Evolutionary conservation across 2,329 filamentous ascomycete genomes (phyloP).

Genomic region (Juglanconis sp.): DNA sequence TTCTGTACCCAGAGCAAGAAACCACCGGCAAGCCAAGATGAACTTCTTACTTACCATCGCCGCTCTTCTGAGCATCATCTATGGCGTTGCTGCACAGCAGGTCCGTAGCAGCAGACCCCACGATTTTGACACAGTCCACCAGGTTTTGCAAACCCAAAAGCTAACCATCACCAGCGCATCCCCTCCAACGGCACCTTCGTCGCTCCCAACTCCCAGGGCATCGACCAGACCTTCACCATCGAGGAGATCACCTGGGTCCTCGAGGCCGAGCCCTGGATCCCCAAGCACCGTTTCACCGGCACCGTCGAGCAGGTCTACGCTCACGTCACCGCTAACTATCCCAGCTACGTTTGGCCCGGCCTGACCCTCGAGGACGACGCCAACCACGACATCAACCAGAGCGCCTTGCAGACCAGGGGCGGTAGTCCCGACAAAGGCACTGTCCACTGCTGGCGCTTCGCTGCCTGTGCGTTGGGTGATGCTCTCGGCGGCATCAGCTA

Average conservation of each 20-base stretch:
- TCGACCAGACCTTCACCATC: background rate
- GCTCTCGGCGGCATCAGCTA: constrained; percentile 15
- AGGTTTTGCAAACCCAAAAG: background rate
- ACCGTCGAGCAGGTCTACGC: background rate
- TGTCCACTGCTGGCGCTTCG: background rate
- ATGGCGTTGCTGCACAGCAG: background rate
- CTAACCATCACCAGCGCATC: background rate
- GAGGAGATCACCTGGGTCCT: background rate
- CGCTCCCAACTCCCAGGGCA: background rate
- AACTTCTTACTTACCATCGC: background rate
- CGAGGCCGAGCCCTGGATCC: background rate
- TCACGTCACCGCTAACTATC: background rate
- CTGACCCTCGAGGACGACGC: background rate
- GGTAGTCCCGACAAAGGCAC: constrained; percentile 18
- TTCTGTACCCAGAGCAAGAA: too few relatives aligned
- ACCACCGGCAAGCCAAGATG: background rate
- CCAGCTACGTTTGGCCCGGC: background rate
- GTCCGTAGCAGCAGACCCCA: background rate
- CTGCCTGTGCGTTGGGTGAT: background rate
- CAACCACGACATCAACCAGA: constrained; percentile 6
- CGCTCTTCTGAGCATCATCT: background rate
- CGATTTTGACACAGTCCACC: background rate
- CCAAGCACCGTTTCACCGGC: background rate
- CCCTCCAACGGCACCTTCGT: background rate
- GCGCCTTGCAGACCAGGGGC: background rate